A percentile compares a stretch with the other conserved stretches of the same genome.
Evolutionary conservation across 2,329 filamentous ascomycete genomes (phyloP).

Genomic region (Zymoseptoria brevis): DNA sequence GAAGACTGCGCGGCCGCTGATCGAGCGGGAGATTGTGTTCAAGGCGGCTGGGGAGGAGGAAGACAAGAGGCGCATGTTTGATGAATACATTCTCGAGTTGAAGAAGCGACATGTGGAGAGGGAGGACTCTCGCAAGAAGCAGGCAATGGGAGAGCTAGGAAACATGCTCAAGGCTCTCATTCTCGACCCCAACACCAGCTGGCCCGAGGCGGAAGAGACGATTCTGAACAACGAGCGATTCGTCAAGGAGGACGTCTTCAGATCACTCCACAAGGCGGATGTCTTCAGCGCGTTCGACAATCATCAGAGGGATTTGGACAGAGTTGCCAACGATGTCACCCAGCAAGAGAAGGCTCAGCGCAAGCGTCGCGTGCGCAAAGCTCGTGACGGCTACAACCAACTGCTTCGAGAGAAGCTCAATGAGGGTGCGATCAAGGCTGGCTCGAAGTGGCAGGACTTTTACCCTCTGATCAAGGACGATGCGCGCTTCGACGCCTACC

Average conservation of each 20-base stretch:
- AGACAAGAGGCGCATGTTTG: constrained; percentile 82
- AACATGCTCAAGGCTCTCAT: constrained; percentile 70
- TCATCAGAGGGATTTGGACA: constrained; percentile 87
- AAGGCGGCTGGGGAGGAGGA: constrained; percentile 79
- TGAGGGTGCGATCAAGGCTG: constrained; percentile 77
- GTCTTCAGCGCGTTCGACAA: constrained; percentile 88
- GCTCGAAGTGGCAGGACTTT: constrained; percentile 82
- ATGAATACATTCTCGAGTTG: constrained; percentile 82
- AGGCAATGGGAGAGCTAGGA: constrained; percentile 75
- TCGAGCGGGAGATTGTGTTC: constrained; percentile 93
- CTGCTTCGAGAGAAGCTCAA: constrained; percentile 67
- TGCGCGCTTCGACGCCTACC: constrained; percentile 71
- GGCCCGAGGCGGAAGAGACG: constrained; percentile 79
- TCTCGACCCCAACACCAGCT: constrained; percentile 87
- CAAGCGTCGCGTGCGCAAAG: constrained; percentile 73
- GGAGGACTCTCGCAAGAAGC: constrained; percentile 63
- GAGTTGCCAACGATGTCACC: constrained; percentile 80
- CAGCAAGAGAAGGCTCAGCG: constrained; percentile 81
- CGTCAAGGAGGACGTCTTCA: constrained; percentile 75
- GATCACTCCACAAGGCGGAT: constrained; percentile 77
- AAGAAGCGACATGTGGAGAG: constrained; percentile 72
- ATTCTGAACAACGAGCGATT: constrained; percentile 72
- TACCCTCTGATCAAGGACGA: constrained; percentile 69
- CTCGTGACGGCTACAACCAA: constrained; percentile 69
- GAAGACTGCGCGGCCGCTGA: constrained; percentile 90